Percentiles rank a stretch among this genome's conserved stretches.
Conservation (phyloP, 306 rosid species). For the Rosa persica region DNA sequence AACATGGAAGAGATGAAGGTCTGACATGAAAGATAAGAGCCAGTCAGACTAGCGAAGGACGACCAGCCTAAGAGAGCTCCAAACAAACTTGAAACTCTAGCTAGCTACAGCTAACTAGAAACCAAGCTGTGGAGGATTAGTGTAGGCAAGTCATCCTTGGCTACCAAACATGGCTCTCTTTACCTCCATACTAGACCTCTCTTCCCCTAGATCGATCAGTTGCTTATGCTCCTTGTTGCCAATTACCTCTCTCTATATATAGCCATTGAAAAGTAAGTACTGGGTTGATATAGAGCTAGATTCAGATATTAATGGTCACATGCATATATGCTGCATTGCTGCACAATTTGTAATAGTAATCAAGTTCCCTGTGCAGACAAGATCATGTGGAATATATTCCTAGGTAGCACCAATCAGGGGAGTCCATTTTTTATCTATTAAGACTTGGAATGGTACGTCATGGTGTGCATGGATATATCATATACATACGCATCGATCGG, state of each 20-base stretch:
- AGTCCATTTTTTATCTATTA: background rate
- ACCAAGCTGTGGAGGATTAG: slow-evolving; percentile 11
- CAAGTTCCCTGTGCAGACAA: background rate
- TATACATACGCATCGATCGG: background rate
- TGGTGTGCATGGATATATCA: background rate
- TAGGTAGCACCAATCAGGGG: background rate
- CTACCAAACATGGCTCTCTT: slow-evolving; percentile 58
- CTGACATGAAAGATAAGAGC: slow-evolving; percentile 66
- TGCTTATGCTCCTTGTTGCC: background rate
- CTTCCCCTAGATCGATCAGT: slow-evolving; percentile 24
- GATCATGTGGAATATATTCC: slow-evolving; percentile 5
- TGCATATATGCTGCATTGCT: background rate
- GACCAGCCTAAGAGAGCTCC: slow-evolving; percentile 30
- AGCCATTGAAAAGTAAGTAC: slow-evolving; percentile 16
- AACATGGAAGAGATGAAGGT: slow-evolving; percentile 44
- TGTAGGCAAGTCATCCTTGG: slow-evolving; percentile 79
- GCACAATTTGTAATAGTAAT: background rate
- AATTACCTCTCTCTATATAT: slow-evolving; percentile 30
- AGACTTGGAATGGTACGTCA: background rate
- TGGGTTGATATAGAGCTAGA: background rate
- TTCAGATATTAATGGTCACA: background rate
- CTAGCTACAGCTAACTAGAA: background rate
- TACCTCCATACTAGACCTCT: slow-evolving; percentile 62
- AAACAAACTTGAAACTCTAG: background rate
- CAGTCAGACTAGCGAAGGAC: slow-evolving; percentile 50